A percentile compares a stretch with the other conserved stretches of the same genome.
Evolutionary conservation across 805 yeast species (phyloP).

Genomic region (Suhomyces vadensis): DNA sequence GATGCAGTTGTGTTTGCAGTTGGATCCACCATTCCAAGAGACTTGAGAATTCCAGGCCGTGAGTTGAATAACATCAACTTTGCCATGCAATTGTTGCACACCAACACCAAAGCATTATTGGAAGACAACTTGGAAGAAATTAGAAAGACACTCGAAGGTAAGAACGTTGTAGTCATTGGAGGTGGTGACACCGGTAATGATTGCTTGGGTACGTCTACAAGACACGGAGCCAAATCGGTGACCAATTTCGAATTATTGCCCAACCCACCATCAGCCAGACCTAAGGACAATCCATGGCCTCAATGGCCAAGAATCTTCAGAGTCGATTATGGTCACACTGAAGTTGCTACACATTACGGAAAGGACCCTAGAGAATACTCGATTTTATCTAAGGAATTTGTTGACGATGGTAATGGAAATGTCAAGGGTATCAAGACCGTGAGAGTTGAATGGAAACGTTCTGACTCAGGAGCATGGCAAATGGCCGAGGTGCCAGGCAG

Average conservation of each 20-base stretch:
- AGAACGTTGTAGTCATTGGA: conserved; percentile 93
- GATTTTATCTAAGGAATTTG: conserved; percentile 91
- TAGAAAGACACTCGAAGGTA: conserved; percentile 70
- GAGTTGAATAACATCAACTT: conserved; percentile 84
- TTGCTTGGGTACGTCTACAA: conserved; percentile 94
- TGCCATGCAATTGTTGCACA: conserved; percentile 88
- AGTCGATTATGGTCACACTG: conserved; percentile 96
- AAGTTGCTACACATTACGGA: conserved; percentile 92
- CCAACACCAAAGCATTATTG: conserved; percentile 87
- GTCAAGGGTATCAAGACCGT: conserved; percentile 95
- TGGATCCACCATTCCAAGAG: conserved; percentile 97
- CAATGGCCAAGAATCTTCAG: conserved; percentile 99
- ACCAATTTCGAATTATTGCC: conserved; percentile 93
- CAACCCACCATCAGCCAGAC: conserved; percentile 81
- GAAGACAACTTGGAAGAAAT: conserved; percentile 79
- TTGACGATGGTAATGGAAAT: conserved; percentile 92
- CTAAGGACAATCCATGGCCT: conserved; percentile 98
- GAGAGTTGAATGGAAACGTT: conserved; percentile 96
- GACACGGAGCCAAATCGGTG: conserved; percentile 96
- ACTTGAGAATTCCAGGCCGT: conserved; percentile 91
- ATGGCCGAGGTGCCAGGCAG: conserved; percentile 97
- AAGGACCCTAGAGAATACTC: conserved; percentile 97
- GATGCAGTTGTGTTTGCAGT: conserved; percentile 91
- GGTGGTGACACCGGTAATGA: conserved; percentile 99
- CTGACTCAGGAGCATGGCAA: conserved; percentile 97